Percentiles rank a stretch among this genome's conserved stretches.
Evolutionary conservation across 768 basidiomycete species (phyloP).

Genomic region (Peribolospora baueri): DNA sequence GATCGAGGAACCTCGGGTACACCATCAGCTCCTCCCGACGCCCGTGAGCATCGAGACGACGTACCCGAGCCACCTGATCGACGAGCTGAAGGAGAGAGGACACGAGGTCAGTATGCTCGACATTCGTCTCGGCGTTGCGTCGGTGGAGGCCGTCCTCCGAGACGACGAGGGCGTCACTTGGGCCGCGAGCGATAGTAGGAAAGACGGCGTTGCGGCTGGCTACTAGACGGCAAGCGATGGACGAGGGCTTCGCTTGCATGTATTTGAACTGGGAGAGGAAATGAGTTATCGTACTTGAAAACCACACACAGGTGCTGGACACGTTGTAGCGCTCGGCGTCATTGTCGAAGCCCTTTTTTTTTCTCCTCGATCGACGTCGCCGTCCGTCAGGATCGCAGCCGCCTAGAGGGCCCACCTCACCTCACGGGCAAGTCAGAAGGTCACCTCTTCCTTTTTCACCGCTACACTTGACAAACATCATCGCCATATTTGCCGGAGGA

Average conservation of each 20-base stretch:
- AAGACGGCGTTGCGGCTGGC: slow-evolving; percentile 74
- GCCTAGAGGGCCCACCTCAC: no score
- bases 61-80: slow-evolving; percentile 34
- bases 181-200: slow-evolving; percentile 79
- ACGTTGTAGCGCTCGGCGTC: no score
- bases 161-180: slow-evolving; percentile 33
- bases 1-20: slow-evolving; percentile 61
- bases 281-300: no score
- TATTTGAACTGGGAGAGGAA: no score
- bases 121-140: slow-evolving; percentile 46
- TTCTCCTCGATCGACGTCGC: no score
- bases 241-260: background rate
- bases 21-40: slow-evolving; percentile 60
- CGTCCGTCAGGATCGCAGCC: no score
- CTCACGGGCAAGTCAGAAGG: no score
- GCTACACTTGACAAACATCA: no score
- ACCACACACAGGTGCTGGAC: no score
- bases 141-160: slow-evolving; percentile 41
- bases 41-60: slow-evolving; percentile 30
- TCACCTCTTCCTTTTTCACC: no score
- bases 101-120: slow-evolving; percentile 51
- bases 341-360: no score
- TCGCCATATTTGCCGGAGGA: no score
- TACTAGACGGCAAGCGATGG: slow-evolving; percentile 25
- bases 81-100: slow-evolving; percentile 33